Base-by-base conservation (phyloP, 495 filamentous ascomycete species). In the Aspergillus sparsus region DNA sequence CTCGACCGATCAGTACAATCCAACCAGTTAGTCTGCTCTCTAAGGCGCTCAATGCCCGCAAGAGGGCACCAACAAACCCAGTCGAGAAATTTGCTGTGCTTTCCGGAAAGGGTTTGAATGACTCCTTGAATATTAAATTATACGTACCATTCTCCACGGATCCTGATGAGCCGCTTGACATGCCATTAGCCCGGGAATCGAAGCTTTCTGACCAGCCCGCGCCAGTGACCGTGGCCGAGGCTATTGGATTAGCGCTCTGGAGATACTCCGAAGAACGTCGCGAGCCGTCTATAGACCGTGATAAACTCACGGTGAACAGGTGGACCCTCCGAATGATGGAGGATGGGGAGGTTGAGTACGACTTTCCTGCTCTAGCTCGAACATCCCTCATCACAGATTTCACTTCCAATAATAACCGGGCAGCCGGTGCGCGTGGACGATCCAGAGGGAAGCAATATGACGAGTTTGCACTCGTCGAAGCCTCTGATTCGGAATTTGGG, bases 241-340 rank as follows among this genome's bases (percentile, higher is more conserved):
- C 93, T 0, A 97, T 98, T 67, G 94, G 94, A 3, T 79, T 96
- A 53, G 88, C 87, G 44, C 76, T 98, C 2, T 98, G 89, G 86
- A 80, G 89, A 62, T 98, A 97, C 67, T 81, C 84, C 49, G 89
- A 96, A 58, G 92, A 97, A 66, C 85, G 87, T 36, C 78, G 87
- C 27, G 83, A 90, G 60, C 95, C 94, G 12, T 55, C 82, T 2
- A 79, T 98, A 11, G 80, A 84, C 2, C 76, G 78, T 15, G 81
- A 85, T 33, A 89, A 91, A 66, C 73, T 89, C 34, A 93, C 91
- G 57, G 89, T 97, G 50, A 98, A 98, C 66, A 84, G 86, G 67
- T 99, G 94, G 93, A 89, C 87, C 9, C 74, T 99, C 13, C 82
- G 92, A 33, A 96, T 99, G 90, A 90, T 97, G 7, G 94, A 99